Evolutionary conservation across 495 filamentous ascomycete genomes (phyloP), one percentile per base, ranked within the genome.

Genomic region (Penicillium argentinense): DNA sequence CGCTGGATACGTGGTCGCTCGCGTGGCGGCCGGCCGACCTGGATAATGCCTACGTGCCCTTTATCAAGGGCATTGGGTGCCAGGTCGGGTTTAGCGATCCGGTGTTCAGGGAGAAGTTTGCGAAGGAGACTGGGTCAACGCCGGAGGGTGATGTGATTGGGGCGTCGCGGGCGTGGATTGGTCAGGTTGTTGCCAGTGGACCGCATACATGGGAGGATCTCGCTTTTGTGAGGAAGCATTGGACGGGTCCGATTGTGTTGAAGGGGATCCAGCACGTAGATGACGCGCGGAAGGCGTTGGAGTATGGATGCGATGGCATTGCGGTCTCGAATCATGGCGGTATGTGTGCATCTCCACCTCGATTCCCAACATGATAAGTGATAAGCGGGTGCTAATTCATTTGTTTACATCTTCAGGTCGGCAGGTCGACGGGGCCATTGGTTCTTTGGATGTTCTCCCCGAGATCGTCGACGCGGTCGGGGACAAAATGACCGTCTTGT

Each of bases 341-440:
- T 72, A 62, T 33, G 67, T 57, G 19, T 29, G 30, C 25, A 16
- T 26, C 25, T 23, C 18, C 3, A 34, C 9, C n/a, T n/a, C n/a
- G n/a, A n/a, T n/a, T n/a, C n/a, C n/a, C n/a, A n/a, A n/a, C n/a
- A n/a, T n/a, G n/a, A n/a, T n/a, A n/a, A n/a, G n/a, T n/a, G 26
- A 18, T 29, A 12, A 12, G 4, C 26, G 3, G 19, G 2, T 4
- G 5, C 16, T 37, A 8, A 36, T 18, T 36, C 9, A 36, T 36
- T 21, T 12, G 33, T 17, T 33, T 9, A n/a, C n/a, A n/a, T 13
- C 6, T 24, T 30, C 38, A 53, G 84, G 84, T 9, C 61, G 84
- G 30, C 83, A 87, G 59, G 72, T 87, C 0, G 85, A 87, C 59
- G 84, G 83, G 2, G 83, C 80, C 9, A 75, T 84, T 42, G 80